These are phyloP conservation scores for Chrysanthemum seticuspe DNA, from an alignment of 129 eudicot species.

Conservation along the genomic window DNA sequence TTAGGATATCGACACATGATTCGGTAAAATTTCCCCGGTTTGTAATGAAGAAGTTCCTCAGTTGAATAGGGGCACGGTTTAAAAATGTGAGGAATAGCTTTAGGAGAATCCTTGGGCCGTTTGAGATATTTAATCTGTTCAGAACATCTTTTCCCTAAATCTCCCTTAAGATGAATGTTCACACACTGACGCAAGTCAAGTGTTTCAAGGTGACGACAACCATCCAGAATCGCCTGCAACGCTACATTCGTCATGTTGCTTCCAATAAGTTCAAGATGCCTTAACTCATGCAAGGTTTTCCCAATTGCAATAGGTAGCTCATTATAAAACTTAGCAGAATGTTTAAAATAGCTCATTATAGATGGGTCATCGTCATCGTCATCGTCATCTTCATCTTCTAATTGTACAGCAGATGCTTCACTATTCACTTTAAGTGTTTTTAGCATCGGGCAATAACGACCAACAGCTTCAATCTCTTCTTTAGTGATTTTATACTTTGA, in stretches of 20 bases:
- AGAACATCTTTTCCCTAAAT: background rate
- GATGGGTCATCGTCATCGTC: too few relatives aligned
- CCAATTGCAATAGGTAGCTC: background rate
- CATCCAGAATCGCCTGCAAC: background rate
- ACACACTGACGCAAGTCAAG: background rate
- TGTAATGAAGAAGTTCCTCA: too few relatives aligned
- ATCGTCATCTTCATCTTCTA: too few relatives aligned
- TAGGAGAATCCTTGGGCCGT: background rate
- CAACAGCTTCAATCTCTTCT: background rate
- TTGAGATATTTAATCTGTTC: background rate
- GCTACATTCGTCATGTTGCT: background rate
- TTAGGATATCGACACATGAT: too few relatives aligned
- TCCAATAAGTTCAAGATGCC: background rate
- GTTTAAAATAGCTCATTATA: too few relatives aligned
- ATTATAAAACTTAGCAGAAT: background rate
- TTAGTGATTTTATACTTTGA: background rate
- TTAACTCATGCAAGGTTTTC: background rate
- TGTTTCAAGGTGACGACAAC: background rate
- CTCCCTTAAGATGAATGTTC: background rate
- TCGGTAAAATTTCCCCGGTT: too few relatives aligned
- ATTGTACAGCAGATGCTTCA: too few relatives aligned
- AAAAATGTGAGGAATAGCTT: too few relatives aligned
- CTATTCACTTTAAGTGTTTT: background rate
- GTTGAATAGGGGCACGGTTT: too few relatives aligned
- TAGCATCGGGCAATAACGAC: constrained; percentile 1